Evolutionary conservation across 2,329 filamentous ascomycete species (phyloP).

Genomic region (Calonectria hongkongensis): DNA sequence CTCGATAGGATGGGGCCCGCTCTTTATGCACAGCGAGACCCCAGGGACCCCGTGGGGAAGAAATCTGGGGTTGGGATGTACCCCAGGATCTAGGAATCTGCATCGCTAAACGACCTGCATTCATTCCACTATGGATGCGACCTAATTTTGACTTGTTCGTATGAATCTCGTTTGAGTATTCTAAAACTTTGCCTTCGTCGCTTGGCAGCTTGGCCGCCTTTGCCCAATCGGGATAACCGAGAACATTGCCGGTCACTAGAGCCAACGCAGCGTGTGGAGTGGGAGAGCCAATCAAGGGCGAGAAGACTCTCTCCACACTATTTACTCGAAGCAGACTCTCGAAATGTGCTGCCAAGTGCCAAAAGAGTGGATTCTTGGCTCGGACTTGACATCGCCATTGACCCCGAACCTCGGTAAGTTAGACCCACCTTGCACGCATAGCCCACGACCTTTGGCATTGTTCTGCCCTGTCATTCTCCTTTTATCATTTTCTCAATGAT

Average conservation of each 20-base stretch:
- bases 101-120: neutral
- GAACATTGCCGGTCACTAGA: neutral
- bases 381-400: neutral
- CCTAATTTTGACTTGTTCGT: neutral
- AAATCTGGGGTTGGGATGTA: constrained; percentile 37
- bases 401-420: neutral
- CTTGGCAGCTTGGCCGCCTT: neutral
- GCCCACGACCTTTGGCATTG: neutral
- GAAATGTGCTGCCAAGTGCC: neutral
- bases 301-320: neutral
- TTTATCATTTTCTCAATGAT: neutral
- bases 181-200: neutral
- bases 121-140: neutral
- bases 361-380: neutral
- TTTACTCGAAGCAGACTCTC: neutral
- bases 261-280: neutral
- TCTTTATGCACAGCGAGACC: constrained; percentile 43
- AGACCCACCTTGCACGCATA: neutral
- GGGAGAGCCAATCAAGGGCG: neutral
- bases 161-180: neutral
- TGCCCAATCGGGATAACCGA: neutral
- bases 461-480: neutral
- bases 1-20: constrained; percentile 19
- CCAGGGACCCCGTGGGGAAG: constrained; percentile 28
- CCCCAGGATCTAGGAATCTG: neutral